Base-by-base conservation (phyloP, 495 filamentous ascomycete species). In the Apiosordaria backusii region DNA sequence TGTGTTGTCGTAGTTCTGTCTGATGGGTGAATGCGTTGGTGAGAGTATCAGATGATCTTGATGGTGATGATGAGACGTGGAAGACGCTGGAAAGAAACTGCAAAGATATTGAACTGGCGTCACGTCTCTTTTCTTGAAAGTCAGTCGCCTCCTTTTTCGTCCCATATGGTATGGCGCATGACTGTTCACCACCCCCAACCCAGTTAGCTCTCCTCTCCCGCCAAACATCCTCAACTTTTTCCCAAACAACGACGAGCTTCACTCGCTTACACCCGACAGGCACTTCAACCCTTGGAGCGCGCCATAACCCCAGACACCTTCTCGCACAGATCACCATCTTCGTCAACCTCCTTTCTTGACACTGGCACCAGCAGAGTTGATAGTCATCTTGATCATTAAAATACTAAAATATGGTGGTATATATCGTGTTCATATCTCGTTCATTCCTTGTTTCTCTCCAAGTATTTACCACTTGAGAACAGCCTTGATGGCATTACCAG, bases 401-500 rank as follows among this genome's bases (percentile, higher is more conserved):
- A 15, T 45, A 45, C 35, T 45, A 45, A 45, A 45, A 45, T 45
- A 45, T 45, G 5, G 6, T 45, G 35, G 35, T 45, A 45, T 45
- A 45, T 45, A 45, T 45, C 35, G 2, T 45, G 35, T 29, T 45
- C 35, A 45, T 45, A 45, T 45, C 35, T 45, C 35, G 35, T 45
- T 45, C 35, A 45, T 45, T 18, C 35, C 35, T 15, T 15, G 2
- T 45, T 45, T 45, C 10, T 45, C 9, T 15, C 16, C 35, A 3
- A 13, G 6, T 15, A 7, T 13, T 55, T 13, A 55, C 72, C 72
- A 75, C 59, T 27, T 70, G 57, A 75, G 50, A 25, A 75, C 72
- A 19, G 72, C 71, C 67, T 75, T 75, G 69, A 75, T 75, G 4
- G 50, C 64, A 60, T 71, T 73, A 0, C 74, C 74, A 0, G 60